A percentile compares a stretch with the other conserved stretches of the same genome.
Evolutionary conservation across 495 filamentous ascomycete species (phyloP).

Genomic region (Podospora conica): DNA sequence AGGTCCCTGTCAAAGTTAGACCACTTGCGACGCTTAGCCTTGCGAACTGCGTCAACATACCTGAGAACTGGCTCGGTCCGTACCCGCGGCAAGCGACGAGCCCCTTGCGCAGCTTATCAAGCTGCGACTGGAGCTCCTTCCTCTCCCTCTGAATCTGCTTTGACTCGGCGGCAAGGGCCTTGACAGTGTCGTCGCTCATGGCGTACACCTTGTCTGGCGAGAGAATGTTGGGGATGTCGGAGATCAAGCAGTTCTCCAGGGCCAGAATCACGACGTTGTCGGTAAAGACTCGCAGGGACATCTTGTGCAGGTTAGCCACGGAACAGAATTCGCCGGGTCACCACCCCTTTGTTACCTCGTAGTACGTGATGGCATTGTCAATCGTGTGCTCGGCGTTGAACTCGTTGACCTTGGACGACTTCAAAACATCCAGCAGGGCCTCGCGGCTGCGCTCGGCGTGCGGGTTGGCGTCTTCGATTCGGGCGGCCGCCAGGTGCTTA

Average conservation of each 20-base stretch:
- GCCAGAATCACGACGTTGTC: conserved; percentile 22
- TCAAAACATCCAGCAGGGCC: background rate
- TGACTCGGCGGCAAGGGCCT: conserved; percentile 18
- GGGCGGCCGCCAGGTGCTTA: background rate
- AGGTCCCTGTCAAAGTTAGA: background rate
- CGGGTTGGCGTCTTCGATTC: background rate
- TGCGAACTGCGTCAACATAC: background rate
- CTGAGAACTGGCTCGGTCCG: background rate
- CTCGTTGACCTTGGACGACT: background rate
- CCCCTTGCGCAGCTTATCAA: background rate
- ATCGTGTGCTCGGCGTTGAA: conserved; percentile 6
- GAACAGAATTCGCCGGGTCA: background rate
- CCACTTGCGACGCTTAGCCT: background rate
- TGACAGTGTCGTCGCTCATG: conserved; percentile 15
- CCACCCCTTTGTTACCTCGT: background rate
- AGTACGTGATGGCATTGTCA: background rate
- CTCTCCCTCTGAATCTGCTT: conserved; percentile 2
- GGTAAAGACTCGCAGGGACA: conserved; percentile 16
- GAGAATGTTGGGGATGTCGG: conserved; percentile 21
- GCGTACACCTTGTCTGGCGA: conserved; percentile 8
- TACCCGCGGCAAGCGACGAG: conserved; percentile 4
- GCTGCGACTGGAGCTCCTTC: background rate
- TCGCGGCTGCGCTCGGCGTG: background rate
- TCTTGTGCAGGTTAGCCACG: conserved; percentile 11
- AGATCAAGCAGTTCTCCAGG: conserved; percentile 27